These are phyloP conservation scores for Trametes cingulata DNA, from an alignment of 768 basidiomycete genomes.

Conservation along the genomic window DNA sequence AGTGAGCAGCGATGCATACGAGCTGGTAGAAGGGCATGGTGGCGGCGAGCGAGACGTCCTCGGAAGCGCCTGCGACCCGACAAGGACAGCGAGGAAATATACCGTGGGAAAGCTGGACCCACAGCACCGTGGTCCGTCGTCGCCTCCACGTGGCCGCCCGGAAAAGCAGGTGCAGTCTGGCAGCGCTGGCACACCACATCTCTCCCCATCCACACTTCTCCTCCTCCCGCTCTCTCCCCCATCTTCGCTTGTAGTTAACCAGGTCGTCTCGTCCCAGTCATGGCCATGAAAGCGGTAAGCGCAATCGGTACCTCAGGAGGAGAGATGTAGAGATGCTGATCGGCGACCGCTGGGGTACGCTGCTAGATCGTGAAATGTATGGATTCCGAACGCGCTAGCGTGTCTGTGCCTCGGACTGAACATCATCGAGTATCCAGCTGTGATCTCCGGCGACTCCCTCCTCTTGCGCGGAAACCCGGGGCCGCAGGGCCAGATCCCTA, in stretches of 20 bases:
- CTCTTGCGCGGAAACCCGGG: slow-evolving; percentile 76
- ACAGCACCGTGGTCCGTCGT: neutral
- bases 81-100: slow-evolving; percentile 6
- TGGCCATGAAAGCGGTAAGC: slow-evolving; percentile 80
- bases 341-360: neutral
- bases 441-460: slow-evolving; percentile 88
- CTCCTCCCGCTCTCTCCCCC: neutral
- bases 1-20: slow-evolving; percentile 80
- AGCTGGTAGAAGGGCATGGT: slow-evolving; percentile 88
- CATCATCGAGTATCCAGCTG: slow-evolving; percentile 54
- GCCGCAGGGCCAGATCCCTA: slow-evolving; percentile 83
- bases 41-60: slow-evolving; percentile 13
- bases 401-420: slow-evolving; percentile 23
- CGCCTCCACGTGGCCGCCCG: slow-evolving; percentile 14
- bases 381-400: slow-evolving; percentile 18
- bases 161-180: slow-evolving; percentile 8
- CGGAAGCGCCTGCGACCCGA: neutral
- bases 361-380: slow-evolving; percentile 41
- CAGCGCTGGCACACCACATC: slow-evolving; percentile 15
- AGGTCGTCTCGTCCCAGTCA: slow-evolving; percentile 29
- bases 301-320: neutral
- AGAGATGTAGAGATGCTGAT: neutral
- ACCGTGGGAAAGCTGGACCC: slow-evolving; percentile 24
- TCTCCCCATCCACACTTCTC: slow-evolving; percentile 1
- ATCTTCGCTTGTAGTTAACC: slow-evolving; percentile 7